Evolutionary conservation across 352 stramenopile genomes (phyloP), one percentile per base, ranked within the genome.

Genomic region (Phytophthora pluvialis): DNA sequence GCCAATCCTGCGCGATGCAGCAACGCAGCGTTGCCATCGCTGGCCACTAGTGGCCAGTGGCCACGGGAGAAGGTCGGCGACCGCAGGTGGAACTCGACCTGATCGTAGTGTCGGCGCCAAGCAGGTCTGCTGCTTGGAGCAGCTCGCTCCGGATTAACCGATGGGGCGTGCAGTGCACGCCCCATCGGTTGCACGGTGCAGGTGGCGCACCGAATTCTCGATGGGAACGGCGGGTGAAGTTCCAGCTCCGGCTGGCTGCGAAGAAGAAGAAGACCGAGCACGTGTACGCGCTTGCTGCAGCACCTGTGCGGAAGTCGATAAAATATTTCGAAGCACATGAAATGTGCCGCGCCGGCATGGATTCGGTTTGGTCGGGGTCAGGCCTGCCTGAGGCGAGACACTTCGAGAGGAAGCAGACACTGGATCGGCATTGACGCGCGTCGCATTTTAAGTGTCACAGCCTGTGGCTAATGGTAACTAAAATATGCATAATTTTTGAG

Each of bases 171-270:
- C 31, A 29, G 13, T n/a, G 46, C 38, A 21, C 21, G 21, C 21
- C 21, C 21, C 21, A 21, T 21, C 21, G 21, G 21, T 2, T 21
- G 21, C 21, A 21, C 21, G 21, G 21, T 21, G 21, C 21, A 21
- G 21, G 21, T 21, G 21, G 21, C 54, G 53, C 55, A 72, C 50
- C 49, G 50, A 68, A 72, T 62, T 64, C 57, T 67, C 48, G 64
- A 72, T 63, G 49, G 62, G 55, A 32, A 59, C 31, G 6, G 33
- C 52, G 40, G 43, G 25, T 49, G 28, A 65, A 60, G 58, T 33
- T 65, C 31, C 26, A 36, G 28, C 21, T 26, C 46, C 44, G 12
- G 13, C 21, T 33, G 45, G 54, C 39, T 59, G 54, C 18, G 16
- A 8, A 43, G 29, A 26, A 31, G 46, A 31, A 63, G 55, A 16